A percentile compares a stretch with the other conserved stretches of the same genome.
Evolutionary conservation across 495 filamentous ascomycete species (phyloP).

Genomic region (Lichina pygmaea): DNA sequence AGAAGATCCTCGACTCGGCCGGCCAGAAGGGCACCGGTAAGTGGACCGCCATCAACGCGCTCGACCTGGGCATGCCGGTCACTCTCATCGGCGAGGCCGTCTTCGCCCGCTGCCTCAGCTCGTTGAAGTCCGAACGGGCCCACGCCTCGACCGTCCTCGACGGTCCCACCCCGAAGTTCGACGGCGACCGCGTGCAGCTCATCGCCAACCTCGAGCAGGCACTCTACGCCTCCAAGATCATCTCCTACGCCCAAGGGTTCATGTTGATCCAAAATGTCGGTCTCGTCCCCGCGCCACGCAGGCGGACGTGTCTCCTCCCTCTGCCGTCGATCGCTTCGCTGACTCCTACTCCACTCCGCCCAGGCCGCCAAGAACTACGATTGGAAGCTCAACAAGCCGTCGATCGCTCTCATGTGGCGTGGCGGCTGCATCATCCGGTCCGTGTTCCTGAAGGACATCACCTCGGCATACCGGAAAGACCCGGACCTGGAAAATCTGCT

Average conservation of each 20-base stretch:
- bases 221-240: slow-evolving; percentile 97
- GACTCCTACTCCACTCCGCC: not conserved
- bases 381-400: slow-evolving; percentile 99
- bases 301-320: not conserved
- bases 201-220: slow-evolving; percentile 94
- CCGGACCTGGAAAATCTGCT: slow-evolving; percentile 93
- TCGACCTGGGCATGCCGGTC: slow-evolving; percentile 96
- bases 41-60: slow-evolving; percentile 97
- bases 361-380: slow-evolving; percentile 80
- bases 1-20: slow-evolving; percentile 97
- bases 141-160: slow-evolving; percentile 56
- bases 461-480: slow-evolving; percentile 78
- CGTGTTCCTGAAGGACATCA: slow-evolving; percentile 99
- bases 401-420: slow-evolving; percentile 99
- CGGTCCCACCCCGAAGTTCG: slow-evolving; percentile 53
- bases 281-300: slow-evolving; percentile 1
- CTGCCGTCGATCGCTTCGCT: not conserved
- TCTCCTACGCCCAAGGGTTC: slow-evolving; percentile 98
- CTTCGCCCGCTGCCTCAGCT: slow-evolving; percentile 78
- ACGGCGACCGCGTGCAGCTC: slow-evolving; percentile 76
- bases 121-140: slow-evolving; percentile 78
- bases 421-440: slow-evolving; percentile 99
- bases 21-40: slow-evolving; percentile 99
- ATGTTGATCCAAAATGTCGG: slow-evolving; percentile 98
- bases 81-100: slow-evolving; percentile 95